Evolutionary conservation across 2,329 filamentous ascomycete genomes (phyloP).

Genomic region (Neurospora sp.): DNA sequence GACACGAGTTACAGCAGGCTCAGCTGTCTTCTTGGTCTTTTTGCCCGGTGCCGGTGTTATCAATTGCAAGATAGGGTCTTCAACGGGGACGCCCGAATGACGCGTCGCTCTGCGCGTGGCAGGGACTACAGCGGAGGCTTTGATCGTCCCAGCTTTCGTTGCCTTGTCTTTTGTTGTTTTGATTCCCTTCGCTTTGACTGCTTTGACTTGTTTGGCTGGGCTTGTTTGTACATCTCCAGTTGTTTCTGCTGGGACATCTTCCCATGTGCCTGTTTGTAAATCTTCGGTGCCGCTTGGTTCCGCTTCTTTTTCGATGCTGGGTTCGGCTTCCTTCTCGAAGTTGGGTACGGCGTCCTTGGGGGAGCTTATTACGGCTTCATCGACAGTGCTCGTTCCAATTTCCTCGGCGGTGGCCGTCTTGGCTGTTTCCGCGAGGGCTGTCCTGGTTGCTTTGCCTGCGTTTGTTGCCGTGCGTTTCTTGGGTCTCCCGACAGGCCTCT

Average conservation of each 20-base stretch:
- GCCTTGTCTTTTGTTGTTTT: background rate
- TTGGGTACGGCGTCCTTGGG: background rate
- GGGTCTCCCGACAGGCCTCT: background rate
- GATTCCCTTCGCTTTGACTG: background rate
- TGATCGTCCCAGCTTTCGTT: background rate
- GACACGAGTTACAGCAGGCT: constrained; percentile 36
- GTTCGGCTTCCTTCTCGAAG: background rate
- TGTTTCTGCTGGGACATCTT: background rate
- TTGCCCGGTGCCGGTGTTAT: constrained; percentile 42
- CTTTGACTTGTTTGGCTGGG: background rate
- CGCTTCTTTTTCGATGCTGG: background rate
- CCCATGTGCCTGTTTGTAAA: background rate
- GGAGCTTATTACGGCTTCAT: background rate
- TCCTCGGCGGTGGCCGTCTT: background rate
- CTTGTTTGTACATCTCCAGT: background rate
- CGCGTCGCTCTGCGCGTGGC: constrained; percentile 34
- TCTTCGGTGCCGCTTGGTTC: background rate
- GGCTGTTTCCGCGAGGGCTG: background rate
- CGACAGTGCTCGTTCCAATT: background rate
- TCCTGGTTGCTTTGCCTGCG: background rate
- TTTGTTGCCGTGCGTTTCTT: background rate
- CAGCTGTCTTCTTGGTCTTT: constrained; percentile 43
- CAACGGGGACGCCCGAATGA: constrained; percentile 32
- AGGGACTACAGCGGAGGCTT: background rate
- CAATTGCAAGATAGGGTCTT: constrained; percentile 9